phyloP scores from a whole-genome alignment of 2,329 filamentous ascomycete species.

The Colletotrichum sp. region DNA sequence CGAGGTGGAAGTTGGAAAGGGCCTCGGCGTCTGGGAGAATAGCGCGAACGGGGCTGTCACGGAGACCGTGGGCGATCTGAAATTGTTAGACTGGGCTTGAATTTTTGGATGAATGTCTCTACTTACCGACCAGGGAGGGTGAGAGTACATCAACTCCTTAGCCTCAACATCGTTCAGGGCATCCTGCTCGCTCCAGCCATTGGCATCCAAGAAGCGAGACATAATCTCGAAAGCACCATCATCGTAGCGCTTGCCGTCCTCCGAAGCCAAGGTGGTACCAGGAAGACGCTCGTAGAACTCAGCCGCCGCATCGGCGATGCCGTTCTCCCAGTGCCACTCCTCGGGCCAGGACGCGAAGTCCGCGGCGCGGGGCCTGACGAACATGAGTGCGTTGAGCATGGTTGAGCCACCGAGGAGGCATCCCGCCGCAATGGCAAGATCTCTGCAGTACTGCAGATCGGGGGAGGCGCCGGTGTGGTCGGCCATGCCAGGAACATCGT shows the following conservation, averaged over 20 bases:
- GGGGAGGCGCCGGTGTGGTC: conserved; percentile 5
- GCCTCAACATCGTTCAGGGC: conserved; percentile 18
- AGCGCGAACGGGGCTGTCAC: conserved; percentile 26
- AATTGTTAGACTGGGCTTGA: not conserved
- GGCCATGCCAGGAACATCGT: conserved; percentile 25
- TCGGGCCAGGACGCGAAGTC: conserved; percentile 21
- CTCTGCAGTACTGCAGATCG: conserved; percentile 26
- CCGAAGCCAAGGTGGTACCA: conserved; percentile 18
- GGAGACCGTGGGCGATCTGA: conserved; percentile 20
- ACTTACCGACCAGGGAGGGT: conserved; percentile 23
- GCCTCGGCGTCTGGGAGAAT: conserved; percentile 44
- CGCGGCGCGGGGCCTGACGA: conserved; percentile 21
- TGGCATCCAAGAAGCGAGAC: conserved; percentile 18
- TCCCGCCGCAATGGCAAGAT: conserved; percentile 29
- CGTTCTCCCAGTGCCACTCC: conserved; percentile 24
- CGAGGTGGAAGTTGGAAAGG: conserved; percentile 40
- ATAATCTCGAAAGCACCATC: conserved; percentile 19
- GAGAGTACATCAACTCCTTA: conserved; percentile 21
- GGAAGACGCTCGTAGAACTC: conserved; percentile 22
- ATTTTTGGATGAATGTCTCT: fast-evolving
- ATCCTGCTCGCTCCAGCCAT: conserved; percentile 21
- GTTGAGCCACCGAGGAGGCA: conserved; percentile 37
- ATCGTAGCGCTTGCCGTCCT: conserved; percentile 23
- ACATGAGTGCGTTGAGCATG: conserved; percentile 30
- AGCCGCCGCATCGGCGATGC: conserved; percentile 19